A percentile compares a stretch with the other conserved stretches of the same genome.
phyloP scores from a whole-genome alignment of 2,329 filamentous ascomycete genomes.

The Scleromitrula shiraiana region DNA sequence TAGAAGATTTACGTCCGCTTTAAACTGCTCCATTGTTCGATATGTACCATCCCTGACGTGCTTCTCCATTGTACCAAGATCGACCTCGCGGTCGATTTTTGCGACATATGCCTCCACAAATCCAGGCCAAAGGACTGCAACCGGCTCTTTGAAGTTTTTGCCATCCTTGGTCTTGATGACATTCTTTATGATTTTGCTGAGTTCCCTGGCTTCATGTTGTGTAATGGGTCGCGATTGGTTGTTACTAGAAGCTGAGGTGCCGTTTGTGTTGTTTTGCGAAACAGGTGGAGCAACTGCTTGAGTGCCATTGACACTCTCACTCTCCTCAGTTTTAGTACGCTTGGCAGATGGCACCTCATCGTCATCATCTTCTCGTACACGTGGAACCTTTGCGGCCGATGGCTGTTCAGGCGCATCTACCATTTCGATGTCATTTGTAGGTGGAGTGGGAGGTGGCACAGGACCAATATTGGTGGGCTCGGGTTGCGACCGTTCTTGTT shows the following conservation, averaged over 20 bases:
- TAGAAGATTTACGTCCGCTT: constrained; percentile 67
- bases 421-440: constrained; percentile 27
- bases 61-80: constrained; percentile 73
- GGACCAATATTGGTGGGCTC: neutral
- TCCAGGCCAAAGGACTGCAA: constrained; percentile 64
- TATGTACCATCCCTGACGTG: constrained; percentile 66
- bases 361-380: constrained; percentile 70
- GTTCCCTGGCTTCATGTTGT: constrained; percentile 49
- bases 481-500: neutral
- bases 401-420: constrained; percentile 28
- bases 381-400: constrained; percentile 49
- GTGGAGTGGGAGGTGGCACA: neutral
- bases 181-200: constrained; percentile 59
- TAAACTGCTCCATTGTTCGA: constrained; percentile 60
- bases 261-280: constrained; percentile 16
- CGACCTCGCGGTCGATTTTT: constrained; percentile 69
- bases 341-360: constrained; percentile 64
- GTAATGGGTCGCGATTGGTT: constrained; percentile 38
- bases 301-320: constrained; percentile 10
- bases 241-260: constrained; percentile 12
- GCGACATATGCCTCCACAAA: constrained; percentile 68
- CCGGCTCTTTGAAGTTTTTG: constrained; percentile 66
- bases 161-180: constrained; percentile 84
- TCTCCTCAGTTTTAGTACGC: constrained; percentile 64
- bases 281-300: constrained; percentile 18